These are phyloP conservation scores for Pythium phragmiticola DNA, from an alignment of 352 stramenopile species.

Conservation along the genomic window DNA sequence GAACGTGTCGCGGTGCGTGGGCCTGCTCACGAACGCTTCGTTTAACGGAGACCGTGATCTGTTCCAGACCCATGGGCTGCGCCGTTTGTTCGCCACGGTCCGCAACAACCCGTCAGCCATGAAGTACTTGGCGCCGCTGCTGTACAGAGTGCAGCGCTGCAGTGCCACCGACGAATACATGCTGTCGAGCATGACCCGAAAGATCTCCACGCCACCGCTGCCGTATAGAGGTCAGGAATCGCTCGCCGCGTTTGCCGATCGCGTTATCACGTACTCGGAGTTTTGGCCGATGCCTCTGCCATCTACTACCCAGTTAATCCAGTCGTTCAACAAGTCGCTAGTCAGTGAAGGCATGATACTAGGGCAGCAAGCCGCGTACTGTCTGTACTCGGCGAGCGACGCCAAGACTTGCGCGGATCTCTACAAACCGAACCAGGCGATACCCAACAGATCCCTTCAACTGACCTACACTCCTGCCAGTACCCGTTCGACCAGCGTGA, in stretches of 20 bases:
- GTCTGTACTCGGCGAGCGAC: slow-evolving; percentile 4
- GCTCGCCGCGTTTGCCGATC: slow-evolving; percentile 7
- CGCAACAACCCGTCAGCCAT: background rate
- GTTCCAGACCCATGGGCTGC: slow-evolving; percentile 9
- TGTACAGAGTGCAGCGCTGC: slow-evolving; percentile 18
- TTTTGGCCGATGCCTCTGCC: slow-evolving; percentile 9
- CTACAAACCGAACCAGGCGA: slow-evolving; percentile 8
- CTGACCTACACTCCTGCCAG: background rate
- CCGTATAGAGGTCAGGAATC: too few relatives aligned
- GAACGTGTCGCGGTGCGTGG: background rate
- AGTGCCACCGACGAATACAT: background rate
- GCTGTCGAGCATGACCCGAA: background rate
- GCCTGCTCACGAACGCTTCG: slow-evolving; percentile 1
- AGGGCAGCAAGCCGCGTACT: slow-evolving; percentile 8
- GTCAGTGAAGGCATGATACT: slow-evolving; percentile 9
- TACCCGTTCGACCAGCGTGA: background rate
- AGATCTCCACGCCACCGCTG: background rate
- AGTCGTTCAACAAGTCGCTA: slow-evolving; percentile 6
- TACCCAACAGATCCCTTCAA: background rate
- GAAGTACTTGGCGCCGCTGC: slow-evolving; percentile 13
- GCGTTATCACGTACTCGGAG: slow-evolving; percentile 14
- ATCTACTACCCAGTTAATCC: background rate
- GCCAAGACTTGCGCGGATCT: background rate
- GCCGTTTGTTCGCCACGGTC: slow-evolving; percentile 1
- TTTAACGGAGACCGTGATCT: slow-evolving; percentile 7